Conservation (phyloP, 208 protist genomes). For the Perkinsela sp. region DNA sequence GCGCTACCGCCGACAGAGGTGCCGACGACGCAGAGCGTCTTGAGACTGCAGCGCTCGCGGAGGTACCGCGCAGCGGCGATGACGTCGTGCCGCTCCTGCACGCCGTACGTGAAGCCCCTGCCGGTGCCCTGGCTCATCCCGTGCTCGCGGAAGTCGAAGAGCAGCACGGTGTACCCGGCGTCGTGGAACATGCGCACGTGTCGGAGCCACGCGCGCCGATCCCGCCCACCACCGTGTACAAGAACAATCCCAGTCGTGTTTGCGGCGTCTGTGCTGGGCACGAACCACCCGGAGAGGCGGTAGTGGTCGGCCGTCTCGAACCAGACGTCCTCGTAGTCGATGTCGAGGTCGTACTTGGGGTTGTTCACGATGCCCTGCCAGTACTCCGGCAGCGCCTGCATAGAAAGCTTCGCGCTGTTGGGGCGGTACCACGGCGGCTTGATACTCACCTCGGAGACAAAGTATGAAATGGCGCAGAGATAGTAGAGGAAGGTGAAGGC, state of each 20-base stretch:
- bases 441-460: constrained; percentile 54
- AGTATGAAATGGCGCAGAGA: constrained; percentile 34
- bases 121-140: constrained; percentile 43
- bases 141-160: constrained; percentile 68
- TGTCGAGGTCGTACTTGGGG: constrained; percentile 34
- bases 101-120: constrained; percentile 53
- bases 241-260: constrained; percentile 35
- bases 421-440: constrained; percentile 64
- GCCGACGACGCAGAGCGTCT: constrained; percentile 40
- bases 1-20: constrained; percentile 57
- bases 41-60: constrained; percentile 22
- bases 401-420: constrained; percentile 15
- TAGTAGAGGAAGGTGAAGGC: constrained; percentile 26
- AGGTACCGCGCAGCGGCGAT: constrained; percentile 34
- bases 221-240: constrained; percentile 59
- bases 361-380: constrained; percentile 53
- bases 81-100: constrained; percentile 58
- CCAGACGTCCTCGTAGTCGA: constrained; percentile 40
- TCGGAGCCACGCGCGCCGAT: constrained; percentile 51
- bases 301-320: constrained; percentile 33
- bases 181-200: constrained; percentile 53
- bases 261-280: constrained; percentile 12
- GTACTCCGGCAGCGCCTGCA: constrained; percentile 35
- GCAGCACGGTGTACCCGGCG: constrained; percentile 32
- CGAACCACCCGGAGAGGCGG: constrained; percentile 44